These are phyloP conservation scores for Pythium rishiriense DNA, from an alignment of 352 stramenopile genomes.

Conservation along the genomic window DNA sequence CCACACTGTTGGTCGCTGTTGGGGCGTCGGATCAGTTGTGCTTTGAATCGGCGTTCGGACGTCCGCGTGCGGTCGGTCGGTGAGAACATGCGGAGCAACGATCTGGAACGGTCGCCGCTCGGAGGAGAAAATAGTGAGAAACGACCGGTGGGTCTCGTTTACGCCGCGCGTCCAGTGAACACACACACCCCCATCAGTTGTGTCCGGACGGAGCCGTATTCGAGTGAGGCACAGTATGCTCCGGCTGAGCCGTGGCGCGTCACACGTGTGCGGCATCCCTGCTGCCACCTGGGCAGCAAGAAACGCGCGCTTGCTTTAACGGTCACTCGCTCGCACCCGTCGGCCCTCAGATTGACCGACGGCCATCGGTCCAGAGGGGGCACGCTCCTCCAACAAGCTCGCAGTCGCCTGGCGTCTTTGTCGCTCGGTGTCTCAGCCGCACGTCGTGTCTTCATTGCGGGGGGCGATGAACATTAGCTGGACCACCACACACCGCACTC, in stretches of 20 bases:
- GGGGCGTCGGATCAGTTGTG: not conserved
- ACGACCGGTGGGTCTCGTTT: not conserved
- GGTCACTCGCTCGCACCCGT: too few relatives aligned
- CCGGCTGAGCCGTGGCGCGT: not conserved
- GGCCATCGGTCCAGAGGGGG: too few relatives aligned
- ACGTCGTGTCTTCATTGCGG: too few relatives aligned
- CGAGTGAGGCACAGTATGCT: not conserved
- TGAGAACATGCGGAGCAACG: not conserved
- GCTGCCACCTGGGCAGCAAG: too few relatives aligned
- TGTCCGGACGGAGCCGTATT: not conserved
- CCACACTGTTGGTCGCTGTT: not conserved
- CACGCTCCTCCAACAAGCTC: too few relatives aligned
- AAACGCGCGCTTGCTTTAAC: too few relatives aligned
- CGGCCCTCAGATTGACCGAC: too few relatives aligned
- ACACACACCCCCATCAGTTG: not conserved
- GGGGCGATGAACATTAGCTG: too few relatives aligned
- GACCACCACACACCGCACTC: too few relatives aligned
- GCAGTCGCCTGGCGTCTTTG: too few relatives aligned
- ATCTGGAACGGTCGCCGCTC: not conserved
- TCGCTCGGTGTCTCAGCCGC: too few relatives aligned
- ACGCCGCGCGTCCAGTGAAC: not conserved
- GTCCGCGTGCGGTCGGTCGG: constrained; percentile 7
- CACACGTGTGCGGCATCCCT: not conserved
- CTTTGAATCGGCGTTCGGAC: constrained; percentile 3
- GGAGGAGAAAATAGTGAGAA: not conserved